Percentiles rank a stretch among this genome's conserved stretches.
These are phyloP conservation scores for Rhynchospora pubera DNA, from an alignment of 176 grass and related monocot species.

Conservation along the genomic window DNA sequence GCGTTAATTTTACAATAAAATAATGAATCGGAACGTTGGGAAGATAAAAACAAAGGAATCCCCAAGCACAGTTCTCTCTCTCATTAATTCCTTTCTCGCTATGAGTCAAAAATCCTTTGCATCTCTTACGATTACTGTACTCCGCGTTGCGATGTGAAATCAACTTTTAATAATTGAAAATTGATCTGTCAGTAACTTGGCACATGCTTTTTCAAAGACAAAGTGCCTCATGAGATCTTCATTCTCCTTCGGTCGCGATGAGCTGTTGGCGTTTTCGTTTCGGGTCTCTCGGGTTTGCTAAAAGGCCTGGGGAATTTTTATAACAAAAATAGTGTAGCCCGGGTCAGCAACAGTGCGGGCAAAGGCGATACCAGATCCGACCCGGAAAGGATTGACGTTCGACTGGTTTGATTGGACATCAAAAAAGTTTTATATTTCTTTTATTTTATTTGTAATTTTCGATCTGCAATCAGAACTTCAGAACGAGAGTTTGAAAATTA, in stretches of 20 bases:
- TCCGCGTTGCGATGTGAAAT: not conserved
- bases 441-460: too few species aligned
- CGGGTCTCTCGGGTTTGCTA: conserved; percentile 12
- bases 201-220: not conserved
- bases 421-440: too few species aligned
- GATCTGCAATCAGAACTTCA: too few species aligned
- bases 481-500: too few species aligned
- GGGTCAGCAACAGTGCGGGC: not conserved
- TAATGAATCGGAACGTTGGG: not conserved
- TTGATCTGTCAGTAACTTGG: not conserved
- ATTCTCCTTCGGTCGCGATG: conserved; percentile 4
- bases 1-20: not conserved
- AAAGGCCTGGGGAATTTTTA: not conserved
- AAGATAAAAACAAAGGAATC: conserved; percentile 18
- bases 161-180: not conserved
- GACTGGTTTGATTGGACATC: not conserved
- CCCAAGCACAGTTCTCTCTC: conserved; percentile 10
- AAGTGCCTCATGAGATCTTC: not conserved
- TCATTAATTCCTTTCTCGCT: not conserved
- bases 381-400: not conserved
- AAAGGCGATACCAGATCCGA: not conserved
- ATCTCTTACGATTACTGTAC: not conserved
- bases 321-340: not conserved
- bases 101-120: not conserved
- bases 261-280: conserved; percentile 20